Conservation (phyloP, 1,284 basidiomycete species). For the Pseudozyma sp. region DNA sequence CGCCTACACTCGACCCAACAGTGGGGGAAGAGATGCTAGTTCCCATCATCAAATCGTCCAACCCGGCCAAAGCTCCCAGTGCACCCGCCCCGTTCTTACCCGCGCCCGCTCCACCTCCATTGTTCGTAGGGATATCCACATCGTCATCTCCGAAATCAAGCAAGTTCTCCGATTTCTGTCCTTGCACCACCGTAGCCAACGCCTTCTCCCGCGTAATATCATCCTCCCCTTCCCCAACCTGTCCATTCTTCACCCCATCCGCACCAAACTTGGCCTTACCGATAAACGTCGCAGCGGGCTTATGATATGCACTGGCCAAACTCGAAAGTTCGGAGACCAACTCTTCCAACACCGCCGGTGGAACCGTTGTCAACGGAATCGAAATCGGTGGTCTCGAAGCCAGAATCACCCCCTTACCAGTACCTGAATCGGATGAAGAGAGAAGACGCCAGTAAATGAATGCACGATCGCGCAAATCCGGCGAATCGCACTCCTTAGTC, state of each 20-base stretch:
- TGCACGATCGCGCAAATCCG: constrained; percentile 93
- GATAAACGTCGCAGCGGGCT: constrained; percentile 77
- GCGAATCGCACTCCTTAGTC: constrained; percentile 95
- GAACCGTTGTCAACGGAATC: constrained; percentile 87
- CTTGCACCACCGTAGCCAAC: constrained; percentile 71
- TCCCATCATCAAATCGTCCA: constrained; percentile 58
- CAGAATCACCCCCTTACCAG: constrained; percentile 91
- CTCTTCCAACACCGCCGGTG: constrained; percentile 91
- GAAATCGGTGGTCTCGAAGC: constrained; percentile 92
- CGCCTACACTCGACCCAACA: constrained; percentile 3
- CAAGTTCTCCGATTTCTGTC: constrained; percentile 65
- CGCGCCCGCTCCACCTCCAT: neutral
- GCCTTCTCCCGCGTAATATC: constrained; percentile 65
- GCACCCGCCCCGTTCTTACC: constrained; percentile 30
- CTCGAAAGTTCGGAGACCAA: constrained; percentile 77
- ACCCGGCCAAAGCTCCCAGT: constrained; percentile 55
- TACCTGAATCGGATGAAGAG: constrained; percentile 85
- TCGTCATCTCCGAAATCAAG: constrained; percentile 67
- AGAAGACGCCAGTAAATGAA: constrained; percentile 97
- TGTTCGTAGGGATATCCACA: constrained; percentile 23
- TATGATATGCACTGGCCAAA: constrained; percentile 93
- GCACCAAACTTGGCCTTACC: constrained; percentile 68
- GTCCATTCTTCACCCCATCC: constrained; percentile 38
- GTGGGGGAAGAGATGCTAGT: constrained; percentile 21
- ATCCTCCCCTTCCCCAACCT: constrained; percentile 37